Evolutionary conservation across 2,329 filamentous ascomycete genomes (phyloP).

Genomic region (Fusarium kyushuense): DNA sequence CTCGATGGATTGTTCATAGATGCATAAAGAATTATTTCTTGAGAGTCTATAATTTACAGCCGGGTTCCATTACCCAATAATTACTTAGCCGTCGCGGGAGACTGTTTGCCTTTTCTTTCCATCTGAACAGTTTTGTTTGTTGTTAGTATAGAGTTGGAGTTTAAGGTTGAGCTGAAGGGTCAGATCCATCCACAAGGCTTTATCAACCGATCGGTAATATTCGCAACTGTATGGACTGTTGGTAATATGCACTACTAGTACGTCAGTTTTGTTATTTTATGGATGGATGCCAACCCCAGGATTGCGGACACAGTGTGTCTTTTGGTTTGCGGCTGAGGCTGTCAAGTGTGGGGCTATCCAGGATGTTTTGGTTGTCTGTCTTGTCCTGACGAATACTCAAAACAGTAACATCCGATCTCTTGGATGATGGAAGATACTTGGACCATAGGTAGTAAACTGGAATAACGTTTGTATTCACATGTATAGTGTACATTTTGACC

Average conservation of each 20-base stretch:
- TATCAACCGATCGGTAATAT: not conserved
- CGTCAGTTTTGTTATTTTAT: slow-evolving; percentile 16
- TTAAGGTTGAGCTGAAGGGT: slow-evolving; percentile 4
- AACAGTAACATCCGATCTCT: not conserved
- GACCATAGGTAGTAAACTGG: not conserved
- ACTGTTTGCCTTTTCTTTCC: not conserved
- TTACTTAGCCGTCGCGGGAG: not conserved
- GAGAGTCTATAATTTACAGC: too few species aligned
- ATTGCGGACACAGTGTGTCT: slow-evolving; percentile 29
- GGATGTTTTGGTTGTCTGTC: slow-evolving; percentile 1
- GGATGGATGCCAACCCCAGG: not conserved
- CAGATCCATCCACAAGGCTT: slow-evolving; percentile 17
- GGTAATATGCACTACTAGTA: not conserved
- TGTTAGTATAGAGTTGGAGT: not conserved
- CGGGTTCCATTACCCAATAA: not conserved
- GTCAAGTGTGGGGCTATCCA: not conserved
- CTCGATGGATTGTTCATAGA: not conserved
- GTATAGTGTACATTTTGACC: too few species aligned
- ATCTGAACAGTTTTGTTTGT: not conserved
- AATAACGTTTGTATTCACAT: not conserved
- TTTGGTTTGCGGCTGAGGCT: slow-evolving; percentile 8
- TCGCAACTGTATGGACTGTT: not conserved
- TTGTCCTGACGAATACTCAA: not conserved
- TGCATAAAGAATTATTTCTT: not conserved
- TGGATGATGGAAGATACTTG: not conserved